Evolutionary conservation across 805 yeast genomes (phyloP).

Genomic region (Naumovozyma castellii): DNA sequence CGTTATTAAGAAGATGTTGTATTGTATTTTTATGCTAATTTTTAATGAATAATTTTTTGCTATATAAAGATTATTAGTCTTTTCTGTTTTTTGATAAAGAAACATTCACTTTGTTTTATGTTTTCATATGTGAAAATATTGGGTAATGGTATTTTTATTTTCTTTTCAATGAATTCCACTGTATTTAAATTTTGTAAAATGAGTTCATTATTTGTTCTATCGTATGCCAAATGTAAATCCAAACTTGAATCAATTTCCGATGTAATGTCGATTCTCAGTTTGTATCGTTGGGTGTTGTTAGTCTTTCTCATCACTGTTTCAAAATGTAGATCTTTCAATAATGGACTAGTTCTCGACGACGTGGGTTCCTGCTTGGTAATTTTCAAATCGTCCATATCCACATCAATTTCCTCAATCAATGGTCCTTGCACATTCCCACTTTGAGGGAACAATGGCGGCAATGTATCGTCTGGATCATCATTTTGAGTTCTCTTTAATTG

Average conservation of each 20-base stretch:
- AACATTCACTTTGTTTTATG: not conserved
- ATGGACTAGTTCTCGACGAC: slow-evolving; percentile 1
- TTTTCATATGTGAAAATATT: not conserved
- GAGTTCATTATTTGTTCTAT: slow-evolving; percentile 24
- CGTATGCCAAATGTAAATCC: slow-evolving; percentile 30
- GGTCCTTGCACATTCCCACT: too few species aligned
- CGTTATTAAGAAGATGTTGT: slow-evolving; percentile 8
- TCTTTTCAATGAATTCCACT: slow-evolving; percentile 15
- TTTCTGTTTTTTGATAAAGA: not conserved
- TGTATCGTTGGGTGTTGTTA: slow-evolving; percentile 23
- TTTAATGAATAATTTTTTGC: not conserved
- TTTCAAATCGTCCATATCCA: slow-evolving; percentile 29
- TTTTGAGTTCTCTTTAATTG: slow-evolving; percentile 32
- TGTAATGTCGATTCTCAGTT: slow-evolving; percentile 30
- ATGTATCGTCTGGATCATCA: slow-evolving; percentile 12
- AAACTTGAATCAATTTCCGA: slow-evolving; percentile 28
- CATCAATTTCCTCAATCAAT: slow-evolving; percentile 42
- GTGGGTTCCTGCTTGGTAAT: not conserved
- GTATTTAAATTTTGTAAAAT: slow-evolving; percentile 26
- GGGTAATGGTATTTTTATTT: slow-evolving; percentile 10
- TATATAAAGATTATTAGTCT: not conserved
- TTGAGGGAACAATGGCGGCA: slow-evolving; percentile 27
- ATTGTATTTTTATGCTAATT: not conserved
- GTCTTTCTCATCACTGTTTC: slow-evolving; percentile 25
- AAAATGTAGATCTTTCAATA: slow-evolving; percentile 17